A percentile compares a stretch with the other conserved stretches of the same genome.
Evolutionary conservation across 1,284 basidiomycete species (phyloP).

Genomic region (Trichosporon ovoides): DNA sequence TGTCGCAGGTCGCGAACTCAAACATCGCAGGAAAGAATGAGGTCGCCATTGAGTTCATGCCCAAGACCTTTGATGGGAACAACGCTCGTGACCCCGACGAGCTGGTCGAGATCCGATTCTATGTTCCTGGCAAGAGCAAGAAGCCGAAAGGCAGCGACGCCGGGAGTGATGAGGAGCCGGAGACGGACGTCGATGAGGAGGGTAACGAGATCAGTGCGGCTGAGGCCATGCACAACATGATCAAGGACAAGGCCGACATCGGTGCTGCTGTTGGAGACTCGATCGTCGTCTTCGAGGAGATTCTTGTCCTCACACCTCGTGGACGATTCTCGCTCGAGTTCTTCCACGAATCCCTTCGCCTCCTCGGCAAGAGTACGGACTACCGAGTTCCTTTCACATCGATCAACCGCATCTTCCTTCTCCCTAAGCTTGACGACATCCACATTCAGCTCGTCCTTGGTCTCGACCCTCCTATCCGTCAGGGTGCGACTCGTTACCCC

Average conservation of each 20-base stretch:
- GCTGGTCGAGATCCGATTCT: constrained; percentile 93
- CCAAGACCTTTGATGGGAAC: constrained; percentile 48
- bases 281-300: constrained; percentile 92
- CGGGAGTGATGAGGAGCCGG: constrained; percentile 57
- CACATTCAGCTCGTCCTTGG: constrained; percentile 93
- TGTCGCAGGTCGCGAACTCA: constrained; percentile 85
- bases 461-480: constrained; percentile 86
- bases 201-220: constrained; percentile 69
- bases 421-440: constrained; percentile 89
- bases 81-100: constrained; percentile 62
- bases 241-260: constrained; percentile 96
- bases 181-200: constrained; percentile 50
- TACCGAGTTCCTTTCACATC: constrained; percentile 94
- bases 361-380: constrained; percentile 97
- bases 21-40: constrained; percentile 97
- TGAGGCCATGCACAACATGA: constrained; percentile 90
- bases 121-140: constrained; percentile 69
- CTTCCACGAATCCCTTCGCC: constrained; percentile 86
- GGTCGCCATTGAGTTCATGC: constrained; percentile 89
- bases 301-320: constrained; percentile 91
- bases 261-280: constrained; percentile 87
- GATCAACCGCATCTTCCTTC: constrained; percentile 83
- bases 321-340: constrained; percentile 98
- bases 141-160: constrained; percentile 59
- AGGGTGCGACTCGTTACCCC: constrained; percentile 96